These are phyloP conservation scores for Typha latifolia DNA, from an alignment of 176 grass and related monocot genomes.

Conservation along the genomic window DNA sequence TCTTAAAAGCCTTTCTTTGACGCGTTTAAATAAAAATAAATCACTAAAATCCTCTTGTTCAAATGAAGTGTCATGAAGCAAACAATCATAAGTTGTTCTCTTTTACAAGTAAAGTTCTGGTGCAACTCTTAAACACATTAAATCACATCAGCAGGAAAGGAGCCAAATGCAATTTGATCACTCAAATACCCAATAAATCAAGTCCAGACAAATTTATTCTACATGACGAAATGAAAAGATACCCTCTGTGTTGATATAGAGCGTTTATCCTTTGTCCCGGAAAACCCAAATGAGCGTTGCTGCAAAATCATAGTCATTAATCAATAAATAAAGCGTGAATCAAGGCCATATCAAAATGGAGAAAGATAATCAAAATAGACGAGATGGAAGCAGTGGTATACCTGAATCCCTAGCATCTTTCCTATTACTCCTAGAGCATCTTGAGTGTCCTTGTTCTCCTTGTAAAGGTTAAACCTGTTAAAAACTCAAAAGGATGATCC, in stretches of 20 bases:
- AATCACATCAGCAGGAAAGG: conserved; percentile 7
- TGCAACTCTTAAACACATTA: not conserved
- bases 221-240: conserved; percentile 15
- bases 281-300: conserved; percentile 86
- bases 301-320: conserved; percentile 30
- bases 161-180: not conserved
- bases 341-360: conserved; percentile 11
- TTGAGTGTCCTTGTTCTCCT: conserved; percentile 96
- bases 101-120: not conserved
- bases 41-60: too few species aligned
- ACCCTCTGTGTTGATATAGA: conserved; percentile 83
- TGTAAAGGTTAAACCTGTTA: conserved; percentile 85
- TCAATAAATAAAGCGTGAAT: conserved; percentile 18
- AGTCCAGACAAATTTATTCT: not conserved
- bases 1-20: too few species aligned
- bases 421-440: conserved; percentile 83
- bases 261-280: conserved; percentile 96
- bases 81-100: too few species aligned
- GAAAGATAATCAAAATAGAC: conserved; percentile 5
- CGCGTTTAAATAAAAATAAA: too few species aligned
- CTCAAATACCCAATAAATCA: too few species aligned
- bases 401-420: conserved; percentile 93
- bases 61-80: too few species aligned
- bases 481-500: conserved; percentile 12
- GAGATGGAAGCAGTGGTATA: conserved; percentile 20